Base-by-base conservation (phyloP, 805 yeast genomes). In the Lipomyces orientalis region DNA sequence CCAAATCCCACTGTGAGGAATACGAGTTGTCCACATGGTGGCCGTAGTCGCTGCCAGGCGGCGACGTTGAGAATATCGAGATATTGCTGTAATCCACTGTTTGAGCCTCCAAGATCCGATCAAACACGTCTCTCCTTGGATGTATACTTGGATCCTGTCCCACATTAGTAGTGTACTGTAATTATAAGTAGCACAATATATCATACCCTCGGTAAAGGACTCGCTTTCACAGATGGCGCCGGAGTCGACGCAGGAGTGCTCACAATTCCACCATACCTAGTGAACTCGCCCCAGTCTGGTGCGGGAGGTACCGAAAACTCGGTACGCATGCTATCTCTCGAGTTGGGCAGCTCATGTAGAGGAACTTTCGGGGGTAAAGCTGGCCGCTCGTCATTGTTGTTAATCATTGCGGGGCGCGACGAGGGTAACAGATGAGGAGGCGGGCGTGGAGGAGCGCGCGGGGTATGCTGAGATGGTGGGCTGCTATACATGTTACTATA, bases 301-400 rank as follows among this genome's bases (percentile, higher is more conserved):
- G 22, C 22, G 16, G 49, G 49, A 19, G 34, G 10, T 16, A 39
- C 9, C 31, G 34, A 37, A 25, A 43, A 10, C 22, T 35, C 60
- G 60, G 8, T 12, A 52, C 22, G 55, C 19, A 25, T 33, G 35
- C 54, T 31, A 55, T 25, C 43, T 49, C 29, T 25, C 51, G 57
- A 22, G 34, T 19, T 60, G 46, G 25, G n/a, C 22, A 9, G 8
- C 8, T 14, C 49, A 43, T 16, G 16, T 16, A 63, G 54, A 6
- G 66, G 62, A 5, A 64, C 51, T 51, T 64, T 59, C 1, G 66
- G 66, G 3, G 66, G 66, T 43, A 59, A 34, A 19, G 65, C 22
- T 16, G 49, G 49, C 58, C 12, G 55, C 14, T 14, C 14, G 49
- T 10, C 29, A n/a, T 4, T 31, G 51, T 16, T 33, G 60, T 35